Base-by-base conservation (phyloP, 1,284 basidiomycete genomes). In the Puccinia coronata region DNA sequence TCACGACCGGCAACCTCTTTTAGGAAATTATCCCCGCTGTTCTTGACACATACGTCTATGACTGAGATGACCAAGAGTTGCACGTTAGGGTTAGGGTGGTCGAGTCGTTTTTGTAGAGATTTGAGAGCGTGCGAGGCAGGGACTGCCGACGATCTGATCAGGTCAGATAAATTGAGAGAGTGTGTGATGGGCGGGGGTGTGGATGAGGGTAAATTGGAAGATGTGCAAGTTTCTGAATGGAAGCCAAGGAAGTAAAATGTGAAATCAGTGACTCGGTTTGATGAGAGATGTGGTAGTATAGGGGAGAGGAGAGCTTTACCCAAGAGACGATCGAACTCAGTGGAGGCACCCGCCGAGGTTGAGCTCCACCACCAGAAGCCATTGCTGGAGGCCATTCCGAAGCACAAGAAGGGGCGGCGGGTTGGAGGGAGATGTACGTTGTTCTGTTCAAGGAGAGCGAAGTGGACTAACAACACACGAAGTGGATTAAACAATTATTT, bases 71-170 rank as follows among this genome's bases (percentile, higher is more conserved):
- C 91, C 80, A 96, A 89, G 67, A 97, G 89, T 86, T 96, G 94
- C 14, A 98, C 95, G 84, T 98, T 97, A 1, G 95, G 96, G 86
- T 99, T 99, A 90, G 93, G 93, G 88, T 98, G 93, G 83, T 92
- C 91, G 70, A 99, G 88, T 57, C 96, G 90, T 49, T 91, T 90
- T 87, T 96, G 95, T 84, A 99, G 89, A 51, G 92, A 91, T 82
- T 92, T 92, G 91, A 96, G 93, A 1, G 96, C 93, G 82, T 93
- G 91, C 86, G 93, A 93, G 14, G 95, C 91, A 34, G 90, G 90
- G 0, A 93, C 92, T 59, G 92, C 91, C 88, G 96, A 96, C 23
- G 95, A 94, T 80, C 95, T 91, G 85, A 99, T 95, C n/a, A 80
- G 55, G 71, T 80, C 78, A 25, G 78, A 80, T 18, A 80, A 36